A percentile compares a stretch with the other conserved stretches of the same genome.
phyloP scores from a whole-genome alignment of 768 basidiomycete genomes.

The Ramaria rubella region DNA sequence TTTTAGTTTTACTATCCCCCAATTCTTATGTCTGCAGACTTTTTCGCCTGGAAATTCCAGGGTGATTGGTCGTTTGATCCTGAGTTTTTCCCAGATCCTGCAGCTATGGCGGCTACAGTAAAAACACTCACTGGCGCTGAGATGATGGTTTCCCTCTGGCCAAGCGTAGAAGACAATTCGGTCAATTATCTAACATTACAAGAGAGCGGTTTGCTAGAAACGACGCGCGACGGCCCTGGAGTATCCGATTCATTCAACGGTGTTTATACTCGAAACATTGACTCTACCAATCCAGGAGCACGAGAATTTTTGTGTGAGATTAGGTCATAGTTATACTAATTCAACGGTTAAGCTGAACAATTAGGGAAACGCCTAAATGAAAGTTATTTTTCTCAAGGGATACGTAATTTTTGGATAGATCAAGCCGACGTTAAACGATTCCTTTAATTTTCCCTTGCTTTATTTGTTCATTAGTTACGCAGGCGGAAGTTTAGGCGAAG shows the following conservation, averaged over 20 bases:
- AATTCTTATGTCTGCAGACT: slow-evolving; percentile 19
- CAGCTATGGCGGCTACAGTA: slow-evolving; percentile 28
- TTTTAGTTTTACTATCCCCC: background rate
- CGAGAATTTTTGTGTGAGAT: slow-evolving; percentile 30
- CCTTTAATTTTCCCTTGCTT: background rate
- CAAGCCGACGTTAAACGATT: slow-evolving; percentile 29
- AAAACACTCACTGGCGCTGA: slow-evolving; percentile 32
- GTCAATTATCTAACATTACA: slow-evolving; percentile 29
- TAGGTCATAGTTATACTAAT: background rate
- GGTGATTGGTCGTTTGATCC: slow-evolving; percentile 35
- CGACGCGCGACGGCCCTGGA: slow-evolving; percentile 31
- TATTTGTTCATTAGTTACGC: background rate
- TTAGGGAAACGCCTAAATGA: slow-evolving; percentile 31
- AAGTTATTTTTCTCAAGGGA: slow-evolving; percentile 32
- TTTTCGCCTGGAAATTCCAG: slow-evolving; percentile 34
- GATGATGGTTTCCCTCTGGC: slow-evolving; percentile 36
- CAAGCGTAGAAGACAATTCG: slow-evolving; percentile 33
- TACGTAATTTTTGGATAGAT: slow-evolving; percentile 35
- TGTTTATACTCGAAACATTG: slow-evolving; percentile 31
- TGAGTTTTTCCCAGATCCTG: slow-evolving; percentile 30
- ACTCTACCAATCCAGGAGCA: slow-evolving; percentile 32
- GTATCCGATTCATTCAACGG: slow-evolving; percentile 31
- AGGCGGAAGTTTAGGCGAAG: slow-evolving; percentile 32
- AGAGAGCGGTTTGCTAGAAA: slow-evolving; percentile 27
- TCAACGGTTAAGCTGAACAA: background rate